A percentile compares a stretch with the other conserved stretches of the same genome.
Conservation (phyloP, 345 rosid species). For the Eucalyptus regnans region DNA sequence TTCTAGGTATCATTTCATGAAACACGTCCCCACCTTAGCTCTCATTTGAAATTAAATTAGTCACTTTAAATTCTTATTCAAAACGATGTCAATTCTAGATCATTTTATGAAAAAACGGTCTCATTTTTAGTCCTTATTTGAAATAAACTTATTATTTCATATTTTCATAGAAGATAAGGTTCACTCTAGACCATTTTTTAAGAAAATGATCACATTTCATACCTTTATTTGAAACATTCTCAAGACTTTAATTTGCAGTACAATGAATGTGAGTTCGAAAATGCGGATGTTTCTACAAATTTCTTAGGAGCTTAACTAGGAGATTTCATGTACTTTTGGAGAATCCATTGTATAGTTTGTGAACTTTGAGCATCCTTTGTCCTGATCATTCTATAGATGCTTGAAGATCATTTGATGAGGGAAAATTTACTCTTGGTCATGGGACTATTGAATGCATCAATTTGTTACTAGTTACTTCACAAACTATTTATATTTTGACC, state of each 20-base stretch:
- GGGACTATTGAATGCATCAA: not conserved
- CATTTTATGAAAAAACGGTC: rapidly evolving
- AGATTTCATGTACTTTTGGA: not conserved
- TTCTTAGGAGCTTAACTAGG: not conserved
- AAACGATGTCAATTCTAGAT: rapidly evolving
- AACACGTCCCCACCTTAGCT: rapidly evolving
- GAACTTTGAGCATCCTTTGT: not conserved
- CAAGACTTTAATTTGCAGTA: not conserved
- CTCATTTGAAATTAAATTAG: not conserved
- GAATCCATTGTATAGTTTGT: not conserved
- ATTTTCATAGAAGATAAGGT: rapidly evolving
- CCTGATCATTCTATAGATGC: not conserved
- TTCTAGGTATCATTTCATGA: not conserved
- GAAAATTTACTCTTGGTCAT: not conserved
- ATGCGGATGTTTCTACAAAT: not conserved
- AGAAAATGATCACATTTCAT: not conserved
- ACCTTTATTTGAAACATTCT: not conserved
- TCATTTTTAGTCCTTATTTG: not conserved
- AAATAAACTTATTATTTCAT: rapidly evolving
- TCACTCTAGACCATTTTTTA: not conserved
- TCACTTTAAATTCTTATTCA: not conserved
- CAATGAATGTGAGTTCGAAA: not conserved
- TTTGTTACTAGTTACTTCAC: not conserved
- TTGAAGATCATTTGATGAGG: not conserved
- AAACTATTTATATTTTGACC: not conserved